Percentiles rank a stretch among this genome's conserved stretches.
These are phyloP conservation scores for Capronia americana DNA, from an alignment of 2,329 filamentous ascomycete species.

Conservation along the genomic window DNA sequence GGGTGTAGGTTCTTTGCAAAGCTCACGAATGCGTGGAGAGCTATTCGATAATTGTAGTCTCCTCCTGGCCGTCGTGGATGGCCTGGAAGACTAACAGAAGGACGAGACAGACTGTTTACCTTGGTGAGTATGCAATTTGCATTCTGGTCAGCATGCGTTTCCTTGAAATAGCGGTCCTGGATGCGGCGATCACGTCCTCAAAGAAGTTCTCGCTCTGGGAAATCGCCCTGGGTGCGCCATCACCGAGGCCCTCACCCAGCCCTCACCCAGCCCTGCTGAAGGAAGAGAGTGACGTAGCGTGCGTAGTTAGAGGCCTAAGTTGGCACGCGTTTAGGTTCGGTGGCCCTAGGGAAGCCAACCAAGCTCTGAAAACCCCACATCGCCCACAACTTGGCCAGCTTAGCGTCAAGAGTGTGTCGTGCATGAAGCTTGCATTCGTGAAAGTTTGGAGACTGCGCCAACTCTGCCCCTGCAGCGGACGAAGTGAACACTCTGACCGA, in stretches of 20 bases:
- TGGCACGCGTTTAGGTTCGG: too few species aligned
- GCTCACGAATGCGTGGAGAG: background rate
- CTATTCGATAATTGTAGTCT: background rate
- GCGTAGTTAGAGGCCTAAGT: background rate
- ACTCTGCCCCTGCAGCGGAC: too few species aligned
- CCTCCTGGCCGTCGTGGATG: background rate
- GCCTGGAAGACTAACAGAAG: background rate
- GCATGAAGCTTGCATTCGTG: too few species aligned
- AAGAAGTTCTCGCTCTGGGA: background rate
- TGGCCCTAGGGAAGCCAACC: background rate
- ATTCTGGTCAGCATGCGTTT: slow-evolving; percentile 3
- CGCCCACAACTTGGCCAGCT: background rate
- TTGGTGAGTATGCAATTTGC: background rate
- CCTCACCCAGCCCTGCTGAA: too few species aligned
- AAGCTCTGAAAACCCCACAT: slow-evolving; percentile 4
- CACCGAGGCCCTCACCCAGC: too few species aligned
- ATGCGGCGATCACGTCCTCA: background rate
- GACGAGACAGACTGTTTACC: background rate
- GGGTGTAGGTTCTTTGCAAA: background rate
- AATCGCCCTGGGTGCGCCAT: too few species aligned
- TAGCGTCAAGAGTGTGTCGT: background rate
- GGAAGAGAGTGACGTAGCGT: background rate
- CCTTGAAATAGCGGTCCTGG: slow-evolving; percentile 6
- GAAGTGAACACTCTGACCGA: background rate
- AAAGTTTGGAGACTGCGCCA: too few species aligned